Conservation (phyloP, 2,329 filamentous ascomycete genomes). For the Aspergillus fischeri region DNA sequence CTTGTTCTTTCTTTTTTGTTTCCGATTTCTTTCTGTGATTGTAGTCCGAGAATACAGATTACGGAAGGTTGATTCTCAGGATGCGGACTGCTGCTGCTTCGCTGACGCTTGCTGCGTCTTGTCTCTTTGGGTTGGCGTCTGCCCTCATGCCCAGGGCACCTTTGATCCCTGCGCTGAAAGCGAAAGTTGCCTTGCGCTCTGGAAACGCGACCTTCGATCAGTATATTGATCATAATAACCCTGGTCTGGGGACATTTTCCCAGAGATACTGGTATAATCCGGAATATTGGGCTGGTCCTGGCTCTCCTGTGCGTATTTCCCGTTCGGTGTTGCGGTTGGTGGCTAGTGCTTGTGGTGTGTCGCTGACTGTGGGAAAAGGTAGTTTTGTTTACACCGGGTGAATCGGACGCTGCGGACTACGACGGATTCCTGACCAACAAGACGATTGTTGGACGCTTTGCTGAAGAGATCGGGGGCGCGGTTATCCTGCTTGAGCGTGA, state of each 20-base stretch:
- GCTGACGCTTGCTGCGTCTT: not conserved
- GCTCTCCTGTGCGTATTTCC: constrained; percentile 46
- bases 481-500: constrained; percentile 53
- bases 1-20: not conserved
- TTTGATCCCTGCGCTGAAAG: not conserved
- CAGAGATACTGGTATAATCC: constrained; percentile 53
- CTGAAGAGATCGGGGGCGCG: constrained; percentile 51
- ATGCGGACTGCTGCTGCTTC: not conserved
- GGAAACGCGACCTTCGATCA: constrained; percentile 46
- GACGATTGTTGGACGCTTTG: constrained; percentile 49
- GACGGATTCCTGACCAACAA: constrained; percentile 49
- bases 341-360: not conserved
- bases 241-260: constrained; percentile 52
- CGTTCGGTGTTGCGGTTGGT: not conserved
- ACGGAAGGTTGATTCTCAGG: not conserved
- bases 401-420: constrained; percentile 46
- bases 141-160: not conserved
- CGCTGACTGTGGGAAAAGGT: constrained; percentile 28
- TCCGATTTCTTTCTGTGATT: not conserved
- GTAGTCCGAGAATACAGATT: not conserved
- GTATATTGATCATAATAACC: constrained; percentile 56
- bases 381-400: constrained; percentile 52
- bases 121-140: not conserved
- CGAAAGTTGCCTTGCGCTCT: not conserved
- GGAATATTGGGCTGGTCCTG: constrained; percentile 51